Conservation (phyloP, 2,329 filamentous ascomycete genomes). For the Leptographium radiaticola region DNA sequence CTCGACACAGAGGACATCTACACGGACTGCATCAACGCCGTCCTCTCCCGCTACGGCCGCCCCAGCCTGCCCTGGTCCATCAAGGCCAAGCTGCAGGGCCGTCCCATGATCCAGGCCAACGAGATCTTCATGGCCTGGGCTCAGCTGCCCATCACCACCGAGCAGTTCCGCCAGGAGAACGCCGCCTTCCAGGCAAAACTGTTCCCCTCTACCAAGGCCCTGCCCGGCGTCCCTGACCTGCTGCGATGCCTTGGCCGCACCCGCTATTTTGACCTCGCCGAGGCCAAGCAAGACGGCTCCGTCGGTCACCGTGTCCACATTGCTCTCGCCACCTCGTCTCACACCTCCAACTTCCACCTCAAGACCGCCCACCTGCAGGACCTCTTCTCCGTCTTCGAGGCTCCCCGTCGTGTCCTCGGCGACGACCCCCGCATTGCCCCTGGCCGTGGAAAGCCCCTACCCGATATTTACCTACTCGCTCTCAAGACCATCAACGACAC, state of each 20-base stretch:
- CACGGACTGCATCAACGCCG: constrained; percentile 67
- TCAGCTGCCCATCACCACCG: constrained; percentile 60
- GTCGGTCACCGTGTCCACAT: constrained; percentile 46
- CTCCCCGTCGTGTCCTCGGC: constrained; percentile 63
- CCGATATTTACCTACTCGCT: constrained; percentile 87
- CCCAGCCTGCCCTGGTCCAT: constrained; percentile 79
- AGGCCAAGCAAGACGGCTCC: constrained; percentile 3
- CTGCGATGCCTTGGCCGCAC: constrained; percentile 45
- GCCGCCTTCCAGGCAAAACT: constrained; percentile 51
- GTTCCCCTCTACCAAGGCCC: constrained; percentile 62
- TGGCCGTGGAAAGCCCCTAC: constrained; percentile 84
- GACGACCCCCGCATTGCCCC: constrained; percentile 67
- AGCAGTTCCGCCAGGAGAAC: constrained; percentile 51
- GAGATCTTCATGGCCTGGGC: constrained; percentile 64
- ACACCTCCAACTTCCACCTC: constrained; percentile 57
- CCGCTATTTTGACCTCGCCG: constrained; percentile 30
- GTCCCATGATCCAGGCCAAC: constrained; percentile 39
- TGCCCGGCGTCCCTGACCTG: constrained; percentile 65
- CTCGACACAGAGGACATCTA: constrained; percentile 90
- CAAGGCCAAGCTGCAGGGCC: constrained; percentile 70
- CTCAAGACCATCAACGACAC: constrained; percentile 72
- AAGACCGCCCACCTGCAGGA: constrained; percentile 55
- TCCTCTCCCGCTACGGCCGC: constrained; percentile 63
- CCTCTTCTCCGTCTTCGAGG: constrained; percentile 52
- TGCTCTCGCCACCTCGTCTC: constrained; percentile 74